These are phyloP conservation scores for Hericium rajendrae DNA, from an alignment of 768 basidiomycete species.

Conservation along the genomic window DNA sequence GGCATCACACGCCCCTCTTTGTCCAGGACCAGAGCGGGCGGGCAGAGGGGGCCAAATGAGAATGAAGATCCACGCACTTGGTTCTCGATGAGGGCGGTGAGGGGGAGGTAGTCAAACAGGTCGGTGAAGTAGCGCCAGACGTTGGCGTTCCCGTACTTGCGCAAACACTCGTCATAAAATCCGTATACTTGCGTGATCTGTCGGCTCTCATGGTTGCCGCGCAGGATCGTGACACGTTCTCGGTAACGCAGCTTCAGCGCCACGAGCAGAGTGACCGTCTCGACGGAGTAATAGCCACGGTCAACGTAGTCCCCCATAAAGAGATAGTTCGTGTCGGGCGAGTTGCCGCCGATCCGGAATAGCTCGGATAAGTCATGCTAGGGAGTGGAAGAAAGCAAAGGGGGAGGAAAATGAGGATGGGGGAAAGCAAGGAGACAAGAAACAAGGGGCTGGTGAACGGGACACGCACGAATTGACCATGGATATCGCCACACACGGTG, in stretches of 20 bases:
- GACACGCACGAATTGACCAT: slow-evolving; percentile 94
- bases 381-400: slow-evolving; percentile 7
- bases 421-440: slow-evolving; percentile 1
- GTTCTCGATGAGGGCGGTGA: slow-evolving; percentile 97
- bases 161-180: slow-evolving; percentile 98
- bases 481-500: slow-evolving; percentile 98
- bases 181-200: slow-evolving; percentile 99
- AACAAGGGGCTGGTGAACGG: slow-evolving; percentile 8
- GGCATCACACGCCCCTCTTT: not conserved
- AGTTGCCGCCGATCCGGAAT: slow-evolving; percentile 97
- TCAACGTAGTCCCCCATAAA: slow-evolving; percentile 99
- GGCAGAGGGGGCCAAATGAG: not conserved
- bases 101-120: slow-evolving; percentile 93
- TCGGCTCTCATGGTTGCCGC: slow-evolving; percentile 97
- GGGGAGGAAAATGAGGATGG: slow-evolving; percentile 10
- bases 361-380: slow-evolving; percentile 99
- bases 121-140: slow-evolving; percentile 99
- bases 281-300: slow-evolving; percentile 97
- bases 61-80: slow-evolving; percentile 59
- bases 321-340: slow-evolving; percentile 98
- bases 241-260: slow-evolving; percentile 97
- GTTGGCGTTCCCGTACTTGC: slow-evolving; percentile 99
- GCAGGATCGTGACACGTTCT: slow-evolving; percentile 93
- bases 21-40: not conserved
- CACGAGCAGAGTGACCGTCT: slow-evolving; percentile 95